Base-by-base conservation (phyloP, 805 yeast genomes). In the Cyberlindnera sargentensis region DNA sequence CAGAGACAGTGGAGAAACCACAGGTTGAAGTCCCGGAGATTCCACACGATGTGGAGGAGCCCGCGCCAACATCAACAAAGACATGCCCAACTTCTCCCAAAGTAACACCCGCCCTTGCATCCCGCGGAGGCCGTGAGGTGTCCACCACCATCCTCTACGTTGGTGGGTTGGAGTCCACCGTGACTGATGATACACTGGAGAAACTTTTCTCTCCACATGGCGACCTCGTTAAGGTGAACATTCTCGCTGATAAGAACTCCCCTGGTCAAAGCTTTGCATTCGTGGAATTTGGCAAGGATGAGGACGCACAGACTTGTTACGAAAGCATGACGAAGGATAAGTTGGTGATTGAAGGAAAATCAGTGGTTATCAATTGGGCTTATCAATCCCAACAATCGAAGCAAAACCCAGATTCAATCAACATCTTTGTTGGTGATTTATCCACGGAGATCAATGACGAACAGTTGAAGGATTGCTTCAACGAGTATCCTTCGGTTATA, bases 381-480 rank as follows among this genome's bases (percentile, higher is more conserved):
- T 87, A 71, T 66, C 93, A 84, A 66, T 81, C 88, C 36, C 84
- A 84, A 53, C 83, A 83, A 51, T 75, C 79, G 39, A 71, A 74
- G 48, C 67, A 72, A 29, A 70, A 67, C 41, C 53, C 56, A 31
- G 80, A 74, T n/a, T 67, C 76, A 33, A 84, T 70, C 64, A 86
- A 84, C 58, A 68, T 89, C 40, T 89, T 88, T 62, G 87, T 89
- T 30, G 96, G 96, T 46, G 96, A 89, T 60, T 72, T 88, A 52
- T 78, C 87, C 34, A 72, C 83, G 6, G 95, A 89, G 55, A 82
- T 89, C 32, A 81, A 84, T 58, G 96, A 89, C 63, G 95, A 84
- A 51, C 59, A 76, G 15, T 71, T 88, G 48, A 70, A 70, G 41
- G 65, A 62, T 36, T 70, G 83, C 9, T 88, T 88, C 58, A 52